phyloP scores from a whole-genome alignment of 2,329 filamentous ascomycete species.

The Pestalotiopsis sp. region DNA sequence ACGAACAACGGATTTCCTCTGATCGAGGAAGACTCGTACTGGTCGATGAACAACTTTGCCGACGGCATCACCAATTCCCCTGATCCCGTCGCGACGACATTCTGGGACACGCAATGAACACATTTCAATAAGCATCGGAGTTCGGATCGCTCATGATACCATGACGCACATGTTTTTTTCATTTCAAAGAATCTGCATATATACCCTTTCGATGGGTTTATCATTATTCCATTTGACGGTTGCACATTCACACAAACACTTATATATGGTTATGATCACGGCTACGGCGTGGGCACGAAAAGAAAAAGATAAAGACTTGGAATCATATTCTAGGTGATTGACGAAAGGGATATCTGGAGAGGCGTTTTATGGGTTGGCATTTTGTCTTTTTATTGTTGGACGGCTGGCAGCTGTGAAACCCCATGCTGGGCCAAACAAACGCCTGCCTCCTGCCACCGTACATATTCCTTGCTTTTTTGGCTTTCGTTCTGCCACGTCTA shows the following conservation, averaged over 20 bases:
- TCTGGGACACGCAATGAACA: slow-evolving; percentile 28
- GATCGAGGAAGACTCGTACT: slow-evolving; percentile 48
- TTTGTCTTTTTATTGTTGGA: not conserved
- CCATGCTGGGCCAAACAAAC: not conserved
- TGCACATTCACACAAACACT: not conserved
- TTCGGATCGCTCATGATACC: slow-evolving; percentile 15
- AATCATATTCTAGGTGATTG: not conserved
- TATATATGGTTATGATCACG: slow-evolving; percentile 1
- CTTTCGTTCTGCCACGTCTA: not conserved
- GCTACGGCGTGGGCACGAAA: slow-evolving; percentile 6
- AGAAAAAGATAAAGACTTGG: slow-evolving; percentile 2
- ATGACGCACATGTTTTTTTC: slow-evolving; percentile 10
- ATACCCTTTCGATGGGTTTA: slow-evolving; percentile 8
- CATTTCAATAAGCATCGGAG: slow-evolving; percentile 11
- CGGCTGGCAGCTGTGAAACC: not conserved
- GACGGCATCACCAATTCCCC: slow-evolving; percentile 37
- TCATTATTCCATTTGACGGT: not conserved
- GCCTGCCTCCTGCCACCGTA: slow-evolving; percentile 15
- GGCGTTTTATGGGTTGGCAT: not conserved
- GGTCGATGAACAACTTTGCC: slow-evolving; percentile 41
- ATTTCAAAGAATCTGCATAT: slow-evolving; percentile 4
- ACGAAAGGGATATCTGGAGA: not conserved
- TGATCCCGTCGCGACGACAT: slow-evolving; percentile 33
- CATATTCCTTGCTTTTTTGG: slow-evolving; percentile 15
- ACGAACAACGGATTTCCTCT: slow-evolving; percentile 46